These are phyloP conservation scores for Pinus albicaulis DNA, from an alignment of 75 land plant genomes.

Conservation along the genomic window DNA sequence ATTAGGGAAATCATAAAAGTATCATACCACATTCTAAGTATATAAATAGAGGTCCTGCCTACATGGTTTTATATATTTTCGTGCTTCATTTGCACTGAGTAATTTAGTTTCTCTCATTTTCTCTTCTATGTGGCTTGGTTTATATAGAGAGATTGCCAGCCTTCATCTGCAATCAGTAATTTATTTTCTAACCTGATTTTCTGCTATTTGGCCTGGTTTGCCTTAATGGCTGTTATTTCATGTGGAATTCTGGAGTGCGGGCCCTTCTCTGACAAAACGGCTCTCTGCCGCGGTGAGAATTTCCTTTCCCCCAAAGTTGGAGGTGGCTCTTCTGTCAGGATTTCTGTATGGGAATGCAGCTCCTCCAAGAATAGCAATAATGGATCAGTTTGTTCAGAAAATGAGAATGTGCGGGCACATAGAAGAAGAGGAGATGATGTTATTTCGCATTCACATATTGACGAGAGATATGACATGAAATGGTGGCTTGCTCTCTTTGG, in stretches of 20 bases:
- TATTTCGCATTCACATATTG: neutral
- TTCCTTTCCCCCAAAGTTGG: neutral
- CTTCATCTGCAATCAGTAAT: no score
- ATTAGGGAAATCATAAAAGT: no score
- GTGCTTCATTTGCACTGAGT: no score
- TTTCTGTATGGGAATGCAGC: neutral
- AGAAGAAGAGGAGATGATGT: neutral
- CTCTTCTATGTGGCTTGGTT: no score
- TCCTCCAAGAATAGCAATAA: neutral
- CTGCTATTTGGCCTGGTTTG: neutral
- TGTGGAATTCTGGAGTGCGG: neutral
- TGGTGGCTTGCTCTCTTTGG: neutral
- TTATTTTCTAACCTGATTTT: no score
- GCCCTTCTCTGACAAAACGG: neutral
- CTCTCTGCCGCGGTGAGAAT: neutral
- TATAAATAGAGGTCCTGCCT: no score
- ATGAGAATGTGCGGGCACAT: neutral
- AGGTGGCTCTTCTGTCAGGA: neutral
- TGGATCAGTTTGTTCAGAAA: neutral
- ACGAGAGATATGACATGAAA: neutral
- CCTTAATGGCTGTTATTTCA: neutral
- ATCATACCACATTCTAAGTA: no score
- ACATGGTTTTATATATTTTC: no score
- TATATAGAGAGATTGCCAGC: no score
- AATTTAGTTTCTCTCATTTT: no score